Percentiles rank a stretch among this genome's conserved stretches.
Evolutionary conservation across 1,284 basidiomycete species (phyloP).

Genomic region (Meripilus lineatus): DNA sequence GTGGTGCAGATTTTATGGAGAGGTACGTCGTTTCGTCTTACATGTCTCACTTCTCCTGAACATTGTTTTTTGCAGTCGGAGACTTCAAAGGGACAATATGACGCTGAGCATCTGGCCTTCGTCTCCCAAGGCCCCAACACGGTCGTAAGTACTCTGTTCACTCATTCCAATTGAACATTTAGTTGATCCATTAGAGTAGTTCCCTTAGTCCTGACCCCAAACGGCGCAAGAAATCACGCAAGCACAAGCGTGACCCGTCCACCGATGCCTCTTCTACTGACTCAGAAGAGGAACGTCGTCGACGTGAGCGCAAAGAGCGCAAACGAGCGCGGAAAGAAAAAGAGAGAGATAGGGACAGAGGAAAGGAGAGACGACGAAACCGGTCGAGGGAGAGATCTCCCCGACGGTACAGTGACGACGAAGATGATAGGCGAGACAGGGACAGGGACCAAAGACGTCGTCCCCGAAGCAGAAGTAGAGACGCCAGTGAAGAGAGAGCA

Average conservation of each 20-base stretch:
- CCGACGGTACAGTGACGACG: conserved; percentile 34
- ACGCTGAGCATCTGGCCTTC: conserved; percentile 78
- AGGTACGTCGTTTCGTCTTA: conserved; percentile 33
- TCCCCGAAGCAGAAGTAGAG: conserved; percentile 25
- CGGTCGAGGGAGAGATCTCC: conserved; percentile 22
- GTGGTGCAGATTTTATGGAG: conserved; percentile 49
- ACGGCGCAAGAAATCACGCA: conserved; percentile 50
- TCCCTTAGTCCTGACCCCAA: conserved; percentile 48
- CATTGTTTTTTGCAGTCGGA: conserved; percentile 52
- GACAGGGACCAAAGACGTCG: conserved; percentile 26
- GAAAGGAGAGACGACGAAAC: conserved; percentile 31
- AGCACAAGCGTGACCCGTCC: conserved; percentile 49
- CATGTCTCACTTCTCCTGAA: conserved; percentile 1
- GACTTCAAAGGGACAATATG: conserved; percentile 63
- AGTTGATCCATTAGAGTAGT: conserved; percentile 26
- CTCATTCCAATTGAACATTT: conserved; percentile 1
- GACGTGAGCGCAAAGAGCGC: conserved; percentile 55
- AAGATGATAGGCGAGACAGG: conserved; percentile 31
- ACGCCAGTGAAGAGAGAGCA: conserved; percentile 18
- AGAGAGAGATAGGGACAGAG: conserved; percentile 34
- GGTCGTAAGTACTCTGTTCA: conserved; percentile 43
- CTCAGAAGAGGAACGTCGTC: conserved; percentile 58
- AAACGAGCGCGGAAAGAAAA: conserved; percentile 51
- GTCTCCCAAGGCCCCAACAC: conserved; percentile 69
- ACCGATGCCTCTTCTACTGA: conserved; percentile 39